phyloP scores from a whole-genome alignment of 371 early-diverging fungal genomes.

The Lichtheimia ramosa region DNA sequence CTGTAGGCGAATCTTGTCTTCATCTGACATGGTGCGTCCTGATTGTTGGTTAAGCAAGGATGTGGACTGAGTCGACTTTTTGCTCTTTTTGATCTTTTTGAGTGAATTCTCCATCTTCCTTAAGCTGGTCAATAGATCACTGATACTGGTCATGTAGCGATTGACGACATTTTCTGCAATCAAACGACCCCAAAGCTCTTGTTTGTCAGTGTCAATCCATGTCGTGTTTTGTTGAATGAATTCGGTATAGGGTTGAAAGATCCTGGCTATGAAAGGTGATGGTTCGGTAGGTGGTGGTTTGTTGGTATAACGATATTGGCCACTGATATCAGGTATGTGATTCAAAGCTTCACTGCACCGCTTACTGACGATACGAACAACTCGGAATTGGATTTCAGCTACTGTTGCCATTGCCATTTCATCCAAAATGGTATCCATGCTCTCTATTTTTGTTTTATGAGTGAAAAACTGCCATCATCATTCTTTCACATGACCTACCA shows the following conservation, averaged over 20 bases:
- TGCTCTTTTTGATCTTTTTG: conserved; percentile 34
- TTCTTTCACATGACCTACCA: too few species aligned
- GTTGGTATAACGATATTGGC: conserved; percentile 58
- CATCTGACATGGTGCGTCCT: conserved; percentile 29
- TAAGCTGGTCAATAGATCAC: conserved; percentile 31
- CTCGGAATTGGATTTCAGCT: conserved; percentile 45
- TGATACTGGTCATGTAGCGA: conserved; percentile 21
- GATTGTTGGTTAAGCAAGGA: not conserved
- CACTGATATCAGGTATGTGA: conserved; percentile 44
- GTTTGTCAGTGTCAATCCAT: conserved; percentile 20
- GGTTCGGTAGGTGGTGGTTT: conserved; percentile 53
- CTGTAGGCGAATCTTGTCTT: conserved; percentile 65
- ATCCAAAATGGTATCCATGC: conserved; percentile 26
- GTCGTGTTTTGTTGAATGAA: conserved; percentile 37
- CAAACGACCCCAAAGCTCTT: conserved; percentile 24
- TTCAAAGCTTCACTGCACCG: conserved; percentile 57
- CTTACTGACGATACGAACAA: conserved; percentile 47
- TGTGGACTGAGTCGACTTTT: conserved; percentile 15
- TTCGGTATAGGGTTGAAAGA: conserved; percentile 54
- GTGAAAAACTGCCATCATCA: too few species aligned
- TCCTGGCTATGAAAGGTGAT: conserved; percentile 62
- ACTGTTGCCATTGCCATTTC: conserved; percentile 22
- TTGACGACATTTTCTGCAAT: conserved; percentile 37
- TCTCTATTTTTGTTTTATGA: too few species aligned
- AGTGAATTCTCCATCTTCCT: conserved; percentile 32